These are phyloP conservation scores for Trichoderma harzianum DNA, from an alignment of 2,329 filamentous ascomycete genomes.

Conservation along the genomic window DNA sequence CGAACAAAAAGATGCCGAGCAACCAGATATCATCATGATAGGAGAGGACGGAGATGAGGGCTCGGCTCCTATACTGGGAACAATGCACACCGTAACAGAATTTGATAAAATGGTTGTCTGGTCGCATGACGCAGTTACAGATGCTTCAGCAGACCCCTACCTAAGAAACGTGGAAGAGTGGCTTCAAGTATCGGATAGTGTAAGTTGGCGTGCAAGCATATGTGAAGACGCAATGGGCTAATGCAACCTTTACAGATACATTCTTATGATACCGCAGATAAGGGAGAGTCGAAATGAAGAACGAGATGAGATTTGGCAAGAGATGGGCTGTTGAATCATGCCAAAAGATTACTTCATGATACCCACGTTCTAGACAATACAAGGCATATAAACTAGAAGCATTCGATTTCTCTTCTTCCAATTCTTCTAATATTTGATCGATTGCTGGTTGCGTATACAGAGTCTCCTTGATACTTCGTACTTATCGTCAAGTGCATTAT, in stretches of 20 bases:
- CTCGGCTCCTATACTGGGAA: constrained; percentile 46
- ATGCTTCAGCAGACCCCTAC: constrained; percentile 63
- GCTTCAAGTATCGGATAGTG: constrained; percentile 68
- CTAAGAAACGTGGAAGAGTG: constrained; percentile 76
- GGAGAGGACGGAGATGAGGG: constrained; percentile 34
- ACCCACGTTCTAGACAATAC: not conserved
- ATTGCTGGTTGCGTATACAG: not conserved
- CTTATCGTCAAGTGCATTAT: not conserved
- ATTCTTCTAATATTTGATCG: not conserved
- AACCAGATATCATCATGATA: constrained; percentile 22
- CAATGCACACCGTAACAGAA: constrained; percentile 59
- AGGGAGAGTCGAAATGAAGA: not conserved
- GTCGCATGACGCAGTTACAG: constrained; percentile 69
- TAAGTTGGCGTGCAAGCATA: constrained; percentile 33
- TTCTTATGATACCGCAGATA: constrained; percentile 7
- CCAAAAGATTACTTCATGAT: not conserved
- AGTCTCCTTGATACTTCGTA: not conserved
- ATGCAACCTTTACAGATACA: constrained; percentile 19
- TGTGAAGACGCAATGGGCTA: not conserved
- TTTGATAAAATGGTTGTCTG: constrained; percentile 81
- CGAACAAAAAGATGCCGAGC: not conserved
- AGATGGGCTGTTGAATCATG: not conserved
- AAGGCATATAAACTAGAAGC: not conserved
- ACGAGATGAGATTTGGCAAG: not conserved
- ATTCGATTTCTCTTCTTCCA: not conserved